Conservation (phyloP, 2,329 filamentous ascomycete genomes). For the Blastomyces parvus region DNA sequence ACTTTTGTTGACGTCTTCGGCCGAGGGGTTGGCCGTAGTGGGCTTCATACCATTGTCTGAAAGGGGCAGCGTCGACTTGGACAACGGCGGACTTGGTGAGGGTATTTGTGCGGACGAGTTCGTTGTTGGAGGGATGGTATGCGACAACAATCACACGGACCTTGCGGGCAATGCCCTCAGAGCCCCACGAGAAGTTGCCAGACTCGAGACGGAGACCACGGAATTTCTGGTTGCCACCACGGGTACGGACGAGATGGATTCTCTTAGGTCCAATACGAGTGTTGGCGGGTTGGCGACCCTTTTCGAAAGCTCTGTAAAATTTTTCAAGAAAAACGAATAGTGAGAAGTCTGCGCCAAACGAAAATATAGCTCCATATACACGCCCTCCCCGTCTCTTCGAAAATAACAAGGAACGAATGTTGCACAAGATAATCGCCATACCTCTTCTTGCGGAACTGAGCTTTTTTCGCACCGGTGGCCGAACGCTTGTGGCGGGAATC, state of each 20-base stretch:
- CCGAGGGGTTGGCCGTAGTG: slow-evolving; percentile 92
- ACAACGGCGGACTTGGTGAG: slow-evolving; percentile 98
- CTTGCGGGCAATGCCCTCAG: slow-evolving; percentile 96
- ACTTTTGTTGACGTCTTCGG: slow-evolving; percentile 81
- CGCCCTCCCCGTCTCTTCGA: neutral
- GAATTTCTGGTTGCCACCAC: slow-evolving; percentile 99
- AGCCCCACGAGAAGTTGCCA: slow-evolving; percentile 99
- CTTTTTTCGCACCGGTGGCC: slow-evolving; percentile 95
- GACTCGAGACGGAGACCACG: slow-evolving; percentile 96
- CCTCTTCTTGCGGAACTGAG: slow-evolving; percentile 67
- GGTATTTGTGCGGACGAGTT: slow-evolving; percentile 99
- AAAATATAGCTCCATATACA: slow-evolving; percentile 37
- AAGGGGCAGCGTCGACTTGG: slow-evolving; percentile 96
- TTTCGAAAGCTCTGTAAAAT: slow-evolving; percentile 97
- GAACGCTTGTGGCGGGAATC: slow-evolving; percentile 99
- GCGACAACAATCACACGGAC: slow-evolving; percentile 96
- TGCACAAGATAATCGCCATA: slow-evolving; percentile 25
- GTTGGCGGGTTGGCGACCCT: slow-evolving; percentile 97
- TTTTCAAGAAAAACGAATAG: slow-evolving; percentile 40
- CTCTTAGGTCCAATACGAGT: slow-evolving; percentile 97
- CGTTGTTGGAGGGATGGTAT: slow-evolving; percentile 99
- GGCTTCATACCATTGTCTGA: slow-evolving; percentile 99
- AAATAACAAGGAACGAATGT: neutral
- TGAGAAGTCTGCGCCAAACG: slow-evolving; percentile 52
- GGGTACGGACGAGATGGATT: slow-evolving; percentile 92